A percentile compares a stretch with the other conserved stretches of the same genome.
Evolutionary conservation across 495 filamentous ascomycete genomes (phyloP).

Genomic region (Xylaria intraflava): DNA sequence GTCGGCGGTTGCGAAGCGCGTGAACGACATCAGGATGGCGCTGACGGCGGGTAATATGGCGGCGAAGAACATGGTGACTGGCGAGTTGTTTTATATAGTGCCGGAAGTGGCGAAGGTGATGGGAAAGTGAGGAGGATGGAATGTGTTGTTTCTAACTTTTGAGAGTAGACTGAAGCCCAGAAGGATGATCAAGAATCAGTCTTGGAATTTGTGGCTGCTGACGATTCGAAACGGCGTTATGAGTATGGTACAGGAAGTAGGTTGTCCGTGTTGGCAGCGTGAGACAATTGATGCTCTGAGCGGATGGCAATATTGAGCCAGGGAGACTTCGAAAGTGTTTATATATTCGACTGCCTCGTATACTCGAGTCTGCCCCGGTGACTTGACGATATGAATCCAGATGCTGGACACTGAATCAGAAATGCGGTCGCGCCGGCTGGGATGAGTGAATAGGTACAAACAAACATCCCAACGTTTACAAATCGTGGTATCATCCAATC

Average conservation of each 20-base stretch:
- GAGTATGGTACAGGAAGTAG: too few relatives aligned
- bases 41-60: constrained; percentile 7
- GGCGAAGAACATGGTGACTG: constrained; percentile 8
- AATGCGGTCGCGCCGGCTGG: too few relatives aligned
- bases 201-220: not conserved
- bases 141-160: not conserved
- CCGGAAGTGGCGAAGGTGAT: not conserved
- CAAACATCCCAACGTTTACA: too few relatives aligned
- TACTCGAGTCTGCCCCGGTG: not conserved
- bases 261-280: too few relatives aligned
- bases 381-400: not conserved
- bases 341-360: not conserved
- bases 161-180: not conserved
- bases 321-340: not conserved
- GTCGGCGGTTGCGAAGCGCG: constrained; percentile 6
- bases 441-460: too few relatives aligned
- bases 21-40: constrained; percentile 6
- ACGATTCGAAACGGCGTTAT: not conserved
- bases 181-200: not conserved
- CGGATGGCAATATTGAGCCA: not conserved
- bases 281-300: not conserved
- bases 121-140: not conserved
- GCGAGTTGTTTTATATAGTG: not conserved
- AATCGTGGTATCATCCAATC: constrained; percentile 3
- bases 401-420: too few relatives aligned